Conservation (phyloP, 139 green algal genomes). For the Asterochloris sp. region DNA sequence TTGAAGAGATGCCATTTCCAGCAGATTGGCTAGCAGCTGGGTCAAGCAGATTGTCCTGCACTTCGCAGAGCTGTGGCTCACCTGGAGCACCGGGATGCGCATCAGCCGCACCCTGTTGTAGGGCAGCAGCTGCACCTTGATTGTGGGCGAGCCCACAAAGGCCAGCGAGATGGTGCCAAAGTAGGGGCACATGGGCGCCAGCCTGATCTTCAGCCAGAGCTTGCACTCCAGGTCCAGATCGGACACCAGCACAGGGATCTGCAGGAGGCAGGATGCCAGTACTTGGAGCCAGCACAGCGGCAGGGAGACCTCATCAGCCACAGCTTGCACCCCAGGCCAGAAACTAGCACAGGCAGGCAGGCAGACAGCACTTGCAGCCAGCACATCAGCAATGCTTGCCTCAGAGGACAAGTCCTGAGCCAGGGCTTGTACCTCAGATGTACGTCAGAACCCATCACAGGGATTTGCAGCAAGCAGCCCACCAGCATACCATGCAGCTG, state of each 20-base stretch:
- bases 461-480: no score
- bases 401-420: no score
- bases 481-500: no score
- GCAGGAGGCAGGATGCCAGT: conserved; percentile 8
- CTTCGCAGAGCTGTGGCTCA: background rate
- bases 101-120: conserved; percentile 94
- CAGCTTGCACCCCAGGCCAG: conserved; percentile 83
- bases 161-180: conserved; percentile 86
- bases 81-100: conserved; percentile 84
- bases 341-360: conserved; percentile 74
- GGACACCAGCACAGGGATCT: conserved; percentile 85
- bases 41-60: no score
- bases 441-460: no score
- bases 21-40: no score
- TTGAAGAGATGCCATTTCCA: no score
- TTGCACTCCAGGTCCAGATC: conserved; percentile 92
- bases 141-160: conserved; percentile 84
- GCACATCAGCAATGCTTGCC: background rate
- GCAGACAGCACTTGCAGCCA: background rate
- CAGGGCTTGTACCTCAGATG: no score
- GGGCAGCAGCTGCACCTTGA: conserved; percentile 90
- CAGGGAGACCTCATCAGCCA: conserved; percentile 83
- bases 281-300: background rate
- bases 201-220: conserved; percentile 92
- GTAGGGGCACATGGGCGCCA: conserved; percentile 90